A percentile compares a stretch with the other conserved stretches of the same genome.
Evolutionary conservation across 208 protist species (phyloP).

Genomic region (Porcisia hertigi): DNA sequence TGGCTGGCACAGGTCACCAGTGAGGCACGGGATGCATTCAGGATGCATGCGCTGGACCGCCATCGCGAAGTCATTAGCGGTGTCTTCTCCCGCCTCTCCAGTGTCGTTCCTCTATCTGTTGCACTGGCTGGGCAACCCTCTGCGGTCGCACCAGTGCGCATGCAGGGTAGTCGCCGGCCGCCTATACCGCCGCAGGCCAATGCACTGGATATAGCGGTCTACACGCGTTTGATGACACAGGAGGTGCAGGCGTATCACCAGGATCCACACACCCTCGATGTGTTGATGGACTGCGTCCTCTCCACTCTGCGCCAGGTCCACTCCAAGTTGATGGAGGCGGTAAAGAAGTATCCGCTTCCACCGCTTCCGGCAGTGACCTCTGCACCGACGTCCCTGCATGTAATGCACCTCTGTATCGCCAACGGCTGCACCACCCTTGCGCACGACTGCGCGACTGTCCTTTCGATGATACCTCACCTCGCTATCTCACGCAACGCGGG

Average conservation of each 20-base stretch:
- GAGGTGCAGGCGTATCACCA: slow-evolving; percentile 66
- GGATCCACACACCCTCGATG: slow-evolving; percentile 55
- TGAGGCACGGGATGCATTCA: slow-evolving; percentile 58
- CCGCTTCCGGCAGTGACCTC: slow-evolving; percentile 69
- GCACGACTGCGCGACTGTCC: slow-evolving; percentile 50
- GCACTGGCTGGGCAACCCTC: slow-evolving; percentile 25
- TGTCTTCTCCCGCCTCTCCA: slow-evolving; percentile 41
- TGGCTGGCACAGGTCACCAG: slow-evolving; percentile 61
- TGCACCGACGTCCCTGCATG: slow-evolving; percentile 50
- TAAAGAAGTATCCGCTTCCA: slow-evolving; percentile 48
- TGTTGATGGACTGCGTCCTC: slow-evolving; percentile 53
- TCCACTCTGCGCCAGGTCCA: slow-evolving; percentile 42
- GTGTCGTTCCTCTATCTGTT: slow-evolving; percentile 37
- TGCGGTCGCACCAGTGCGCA: slow-evolving; percentile 25
- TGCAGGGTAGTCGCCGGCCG: slow-evolving; percentile 14
- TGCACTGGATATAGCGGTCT: slow-evolving; percentile 47
- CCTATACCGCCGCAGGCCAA: slow-evolving; percentile 32
- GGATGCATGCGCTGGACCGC: slow-evolving; percentile 59
- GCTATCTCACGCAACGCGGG: not conserved
- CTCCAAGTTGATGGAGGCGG: slow-evolving; percentile 33
- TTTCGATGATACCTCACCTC: slow-evolving; percentile 50
- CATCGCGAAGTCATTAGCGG: slow-evolving; percentile 58
- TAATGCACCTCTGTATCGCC: slow-evolving; percentile 75
- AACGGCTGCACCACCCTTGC: slow-evolving; percentile 66
- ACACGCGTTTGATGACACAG: slow-evolving; percentile 52